Percentiles rank a stretch among this genome's conserved stretches.
Conservation (phyloP, 1,139 yeast species). For the Scheffersomyces illinoinensis region DNA sequence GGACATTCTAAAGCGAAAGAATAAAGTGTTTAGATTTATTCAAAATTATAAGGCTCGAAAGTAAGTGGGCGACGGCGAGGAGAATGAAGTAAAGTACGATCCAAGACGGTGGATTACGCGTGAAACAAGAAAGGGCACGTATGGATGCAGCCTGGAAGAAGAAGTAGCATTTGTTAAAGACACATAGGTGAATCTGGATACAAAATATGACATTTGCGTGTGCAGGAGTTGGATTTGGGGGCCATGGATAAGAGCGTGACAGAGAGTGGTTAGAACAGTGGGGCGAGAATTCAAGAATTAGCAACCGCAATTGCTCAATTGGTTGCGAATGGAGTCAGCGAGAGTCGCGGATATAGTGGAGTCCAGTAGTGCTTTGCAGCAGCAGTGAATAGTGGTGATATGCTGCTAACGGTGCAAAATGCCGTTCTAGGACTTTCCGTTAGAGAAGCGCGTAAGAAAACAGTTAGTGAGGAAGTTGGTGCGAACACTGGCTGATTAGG, state of each 20-base stretch:
- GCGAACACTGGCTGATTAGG: background rate
- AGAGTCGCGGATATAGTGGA: too few species aligned
- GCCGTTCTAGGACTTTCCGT: background rate
- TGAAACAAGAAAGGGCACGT: background rate
- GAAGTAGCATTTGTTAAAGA: background rate
- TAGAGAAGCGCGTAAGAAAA: background rate
- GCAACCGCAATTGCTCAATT: background rate
- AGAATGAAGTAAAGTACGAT: background rate
- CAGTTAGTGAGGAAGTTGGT: background rate
- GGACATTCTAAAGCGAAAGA: constrained; percentile 16
- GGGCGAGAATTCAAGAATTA: background rate
- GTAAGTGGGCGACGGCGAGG: background rate
- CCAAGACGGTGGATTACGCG: background rate
- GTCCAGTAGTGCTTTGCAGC: background rate
- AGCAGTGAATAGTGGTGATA: background rate
- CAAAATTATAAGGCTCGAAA: background rate
- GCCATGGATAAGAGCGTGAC: background rate
- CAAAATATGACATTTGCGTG: background rate
- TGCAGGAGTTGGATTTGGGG: background rate
- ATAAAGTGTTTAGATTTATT: background rate
- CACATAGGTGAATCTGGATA: background rate
- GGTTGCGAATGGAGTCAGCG: background rate
- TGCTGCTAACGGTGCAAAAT: background rate
- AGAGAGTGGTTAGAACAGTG: background rate
- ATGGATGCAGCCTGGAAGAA: background rate